phyloP scores from a whole-genome alignment of 2,329 filamentous ascomycete genomes.

The Aspergillus niger region DNA sequence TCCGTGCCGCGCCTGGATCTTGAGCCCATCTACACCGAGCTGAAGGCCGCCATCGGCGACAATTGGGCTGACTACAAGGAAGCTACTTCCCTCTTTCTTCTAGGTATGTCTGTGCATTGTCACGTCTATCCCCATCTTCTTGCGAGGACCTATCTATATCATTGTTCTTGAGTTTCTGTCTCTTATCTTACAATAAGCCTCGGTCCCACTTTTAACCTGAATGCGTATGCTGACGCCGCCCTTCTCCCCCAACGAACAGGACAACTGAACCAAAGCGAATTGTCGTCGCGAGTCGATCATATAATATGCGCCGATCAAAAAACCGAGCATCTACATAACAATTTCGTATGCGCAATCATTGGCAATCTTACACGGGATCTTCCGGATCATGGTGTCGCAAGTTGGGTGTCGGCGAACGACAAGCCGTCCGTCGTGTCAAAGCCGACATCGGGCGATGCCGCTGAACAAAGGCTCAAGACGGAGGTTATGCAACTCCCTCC shows the following conservation, averaged over 20 bases:
- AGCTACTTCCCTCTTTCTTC: conserved; percentile 57
- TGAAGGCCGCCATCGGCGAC: conserved; percentile 62
- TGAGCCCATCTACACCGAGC: conserved; percentile 63
- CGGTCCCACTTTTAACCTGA: not conserved
- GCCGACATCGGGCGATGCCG: conserved; percentile 59
- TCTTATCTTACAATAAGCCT: not conserved
- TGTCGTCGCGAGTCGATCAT: conserved; percentile 57
- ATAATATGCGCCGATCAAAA: conserved; percentile 57
- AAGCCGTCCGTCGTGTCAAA: conserved; percentile 53
- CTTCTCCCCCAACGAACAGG: conserved; percentile 40
- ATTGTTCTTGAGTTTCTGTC: not conserved
- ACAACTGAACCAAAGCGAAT: conserved; percentile 63
- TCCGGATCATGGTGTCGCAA: conserved; percentile 63
- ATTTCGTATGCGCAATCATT: conserved; percentile 60
- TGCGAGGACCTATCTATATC: not conserved
- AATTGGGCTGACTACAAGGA: conserved; percentile 64
- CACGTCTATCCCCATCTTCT: too few species aligned
- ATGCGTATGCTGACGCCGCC: conserved; percentile 22
- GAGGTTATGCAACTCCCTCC: conserved; percentile 66
- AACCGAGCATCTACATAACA: conserved; percentile 63
- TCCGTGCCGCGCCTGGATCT: conserved; percentile 64
- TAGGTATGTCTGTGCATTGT: conserved; percentile 48
- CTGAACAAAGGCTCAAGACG: conserved; percentile 63
- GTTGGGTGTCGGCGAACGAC: conserved; percentile 64
- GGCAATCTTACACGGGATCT: conserved; percentile 62